A percentile compares a stretch with the other conserved stretches of the same genome.
Conservation (phyloP, 257 asterid species). For the Coffea eugenioides region DNA sequence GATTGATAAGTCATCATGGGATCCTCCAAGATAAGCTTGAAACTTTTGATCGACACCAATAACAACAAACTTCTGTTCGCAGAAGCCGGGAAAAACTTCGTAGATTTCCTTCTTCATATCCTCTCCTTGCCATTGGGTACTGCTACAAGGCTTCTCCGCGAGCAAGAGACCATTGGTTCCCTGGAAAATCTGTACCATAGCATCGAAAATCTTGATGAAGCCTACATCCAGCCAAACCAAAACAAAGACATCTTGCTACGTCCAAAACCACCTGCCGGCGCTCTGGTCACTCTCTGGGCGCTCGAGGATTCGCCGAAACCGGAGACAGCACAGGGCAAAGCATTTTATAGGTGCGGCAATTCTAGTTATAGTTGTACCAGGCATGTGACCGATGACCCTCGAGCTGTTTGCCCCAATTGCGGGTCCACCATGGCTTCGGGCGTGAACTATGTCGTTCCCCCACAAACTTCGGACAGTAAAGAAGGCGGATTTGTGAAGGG, state of each 20-base stretch:
- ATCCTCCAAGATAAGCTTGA: conserved; percentile 30
- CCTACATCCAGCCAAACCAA: conserved; percentile 19
- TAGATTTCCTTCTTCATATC: conserved; percentile 40
- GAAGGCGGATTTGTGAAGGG: conserved; percentile 42
- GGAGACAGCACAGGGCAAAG: neutral
- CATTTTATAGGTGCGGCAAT: neutral
- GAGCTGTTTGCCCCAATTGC: conserved; percentile 26
- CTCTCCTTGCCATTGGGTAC: conserved; percentile 32
- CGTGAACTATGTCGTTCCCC: conserved; percentile 8
- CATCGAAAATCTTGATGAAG: conserved; percentile 22
- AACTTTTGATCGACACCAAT: conserved; percentile 35
- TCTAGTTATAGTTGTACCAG: too few relatives aligned
- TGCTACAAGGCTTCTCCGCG: conserved; percentile 14
- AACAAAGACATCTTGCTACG: conserved; percentile 25
- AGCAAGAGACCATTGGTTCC: conserved; percentile 30
- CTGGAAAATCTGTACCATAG: conserved; percentile 30
- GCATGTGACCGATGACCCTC: conserved; percentile 19
- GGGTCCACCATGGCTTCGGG: fast-evolving
- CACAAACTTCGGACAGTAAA: neutral
- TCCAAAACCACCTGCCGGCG: conserved; percentile 7
- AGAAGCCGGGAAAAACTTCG: conserved; percentile 33
- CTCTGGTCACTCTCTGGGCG: conserved; percentile 17
- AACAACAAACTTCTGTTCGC: conserved; percentile 35
- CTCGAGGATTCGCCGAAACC: neutral
- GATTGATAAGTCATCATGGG: neutral